Conservation (phyloP, 208 protist species). For the Acanthamoeba triangularis region DNA sequence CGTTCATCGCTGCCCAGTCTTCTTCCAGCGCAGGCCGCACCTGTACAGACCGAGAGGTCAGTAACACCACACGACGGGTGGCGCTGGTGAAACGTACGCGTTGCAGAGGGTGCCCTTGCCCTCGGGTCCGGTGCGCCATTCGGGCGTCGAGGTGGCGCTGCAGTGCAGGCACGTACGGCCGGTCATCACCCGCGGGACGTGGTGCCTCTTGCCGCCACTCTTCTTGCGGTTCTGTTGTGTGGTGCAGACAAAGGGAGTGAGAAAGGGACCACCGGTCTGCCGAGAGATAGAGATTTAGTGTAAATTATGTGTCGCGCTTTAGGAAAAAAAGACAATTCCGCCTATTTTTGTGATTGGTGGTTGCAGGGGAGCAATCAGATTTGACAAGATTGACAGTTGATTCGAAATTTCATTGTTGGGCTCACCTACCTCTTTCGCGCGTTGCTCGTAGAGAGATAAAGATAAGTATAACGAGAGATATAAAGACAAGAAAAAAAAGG, state of each 20-base stretch:
- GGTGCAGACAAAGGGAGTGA: not conserved
- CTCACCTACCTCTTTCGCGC: not conserved
- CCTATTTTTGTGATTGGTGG: too few species aligned
- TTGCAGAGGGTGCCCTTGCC: conserved; percentile 59
- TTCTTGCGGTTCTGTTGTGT: not conserved
- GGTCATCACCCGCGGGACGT: not conserved
- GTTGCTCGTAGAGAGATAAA: not conserved
- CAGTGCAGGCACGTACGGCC: conserved; percentile 12
- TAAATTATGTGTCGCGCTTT: too few species aligned
- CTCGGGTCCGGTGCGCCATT: not conserved
- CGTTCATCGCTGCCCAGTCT: not conserved
- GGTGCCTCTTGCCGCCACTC: not conserved
- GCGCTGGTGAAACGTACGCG: not conserved
- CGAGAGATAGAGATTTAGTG: not conserved
- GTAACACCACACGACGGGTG: not conserved
- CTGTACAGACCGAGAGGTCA: not conserved
- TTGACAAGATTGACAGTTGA: not conserved
- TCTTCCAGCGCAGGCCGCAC: conserved; percentile 7
- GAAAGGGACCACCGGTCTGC: too few species aligned
- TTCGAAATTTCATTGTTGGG: not conserved
- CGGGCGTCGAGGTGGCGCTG: conserved; percentile 10
- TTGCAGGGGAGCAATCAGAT: not conserved
- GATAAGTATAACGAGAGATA: not conserved
- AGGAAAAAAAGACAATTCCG: too few species aligned
- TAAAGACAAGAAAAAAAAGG: not conserved